Conservation (phyloP, 2,329 filamentous ascomycete genomes). For the Nemania abortiva region DNA sequence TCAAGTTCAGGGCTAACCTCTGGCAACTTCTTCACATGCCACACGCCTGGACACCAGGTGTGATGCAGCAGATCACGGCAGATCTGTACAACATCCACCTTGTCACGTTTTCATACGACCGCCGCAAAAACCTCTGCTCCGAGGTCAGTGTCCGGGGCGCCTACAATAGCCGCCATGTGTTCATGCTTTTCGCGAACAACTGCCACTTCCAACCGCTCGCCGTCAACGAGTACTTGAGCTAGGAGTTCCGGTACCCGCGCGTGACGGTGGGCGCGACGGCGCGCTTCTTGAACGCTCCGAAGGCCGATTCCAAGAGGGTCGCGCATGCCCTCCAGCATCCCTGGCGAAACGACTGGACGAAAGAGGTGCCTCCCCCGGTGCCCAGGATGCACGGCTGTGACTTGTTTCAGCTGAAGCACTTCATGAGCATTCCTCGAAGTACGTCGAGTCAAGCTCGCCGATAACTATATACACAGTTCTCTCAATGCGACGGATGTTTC, state of each 20-base stretch:
- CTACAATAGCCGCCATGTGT: constrained; percentile 53
- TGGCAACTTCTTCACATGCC: constrained; percentile 51
- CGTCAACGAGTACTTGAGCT: constrained; percentile 50
- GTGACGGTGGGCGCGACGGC: constrained; percentile 45
- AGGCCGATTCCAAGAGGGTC: constrained; percentile 30
- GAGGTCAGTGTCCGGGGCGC: constrained; percentile 49
- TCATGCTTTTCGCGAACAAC: constrained; percentile 46
- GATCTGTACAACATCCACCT: constrained; percentile 53
- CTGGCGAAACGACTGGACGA: constrained; percentile 47
- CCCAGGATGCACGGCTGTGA: constrained; percentile 41
- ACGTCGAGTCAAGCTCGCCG: background rate
- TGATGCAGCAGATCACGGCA: constrained; percentile 51
- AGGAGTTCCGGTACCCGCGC: constrained; percentile 52
- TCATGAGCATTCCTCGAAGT: constrained; percentile 13
- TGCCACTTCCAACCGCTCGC: constrained; percentile 52
- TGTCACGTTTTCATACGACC: constrained; percentile 48
- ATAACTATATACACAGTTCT: background rate
- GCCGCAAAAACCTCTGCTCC: constrained; percentile 34
- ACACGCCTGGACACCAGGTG: constrained; percentile 47
- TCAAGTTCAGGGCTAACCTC: constrained; percentile 45
- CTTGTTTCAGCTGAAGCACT: constrained; percentile 22
- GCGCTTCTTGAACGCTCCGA: constrained; percentile 41
- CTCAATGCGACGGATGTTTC: background rate
- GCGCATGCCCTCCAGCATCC: constrained; percentile 38
- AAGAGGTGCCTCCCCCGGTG: constrained; percentile 42